phyloP scores from a whole-genome alignment of 2,329 filamentous ascomycete species.

The Phialophora tarda region DNA sequence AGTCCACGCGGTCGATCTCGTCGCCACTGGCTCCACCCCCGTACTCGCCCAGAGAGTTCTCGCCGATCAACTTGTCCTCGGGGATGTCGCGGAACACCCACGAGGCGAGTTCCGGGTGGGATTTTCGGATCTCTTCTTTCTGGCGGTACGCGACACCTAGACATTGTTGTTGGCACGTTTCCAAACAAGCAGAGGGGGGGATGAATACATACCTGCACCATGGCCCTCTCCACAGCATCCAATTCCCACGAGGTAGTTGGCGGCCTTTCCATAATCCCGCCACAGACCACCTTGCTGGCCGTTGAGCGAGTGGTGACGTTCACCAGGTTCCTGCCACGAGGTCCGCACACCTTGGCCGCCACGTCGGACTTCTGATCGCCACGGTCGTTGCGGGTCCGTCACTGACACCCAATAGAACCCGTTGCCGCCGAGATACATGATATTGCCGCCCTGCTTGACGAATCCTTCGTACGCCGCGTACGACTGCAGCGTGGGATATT shows the following conservation, averaged over 20 bases:
- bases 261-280: slow-evolving; percentile 43
- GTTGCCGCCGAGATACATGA: slow-evolving; percentile 50
- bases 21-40: slow-evolving; percentile 46
- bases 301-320: slow-evolving; percentile 34
- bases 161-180: too few relatives aligned
- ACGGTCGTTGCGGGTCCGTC: slow-evolving; percentile 36
- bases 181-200: too few relatives aligned
- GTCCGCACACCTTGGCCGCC: slow-evolving; percentile 45
- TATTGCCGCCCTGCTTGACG: slow-evolving; percentile 42
- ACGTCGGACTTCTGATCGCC: slow-evolving; percentile 47
- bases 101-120: slow-evolving; percentile 22
- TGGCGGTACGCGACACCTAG: slow-evolving; percentile 40
- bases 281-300: slow-evolving; percentile 46
- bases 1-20: slow-evolving; percentile 47
- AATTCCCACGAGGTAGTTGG: slow-evolving; percentile 45
- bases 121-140: slow-evolving; percentile 24
- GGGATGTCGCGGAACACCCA: slow-evolving; percentile 38
- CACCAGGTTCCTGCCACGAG: slow-evolving; percentile 43
- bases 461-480: slow-evolving; percentile 43
- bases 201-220: slow-evolving; percentile 27
- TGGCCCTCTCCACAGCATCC: slow-evolving; percentile 44
- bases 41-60: slow-evolving; percentile 36
- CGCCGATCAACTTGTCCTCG: slow-evolving; percentile 36
- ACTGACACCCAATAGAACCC: slow-evolving; percentile 45
- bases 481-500: slow-evolving; percentile 44